Evolutionary conservation across 208 protist genomes (phyloP).

Genomic region (Leishmania tarentolae): DNA sequence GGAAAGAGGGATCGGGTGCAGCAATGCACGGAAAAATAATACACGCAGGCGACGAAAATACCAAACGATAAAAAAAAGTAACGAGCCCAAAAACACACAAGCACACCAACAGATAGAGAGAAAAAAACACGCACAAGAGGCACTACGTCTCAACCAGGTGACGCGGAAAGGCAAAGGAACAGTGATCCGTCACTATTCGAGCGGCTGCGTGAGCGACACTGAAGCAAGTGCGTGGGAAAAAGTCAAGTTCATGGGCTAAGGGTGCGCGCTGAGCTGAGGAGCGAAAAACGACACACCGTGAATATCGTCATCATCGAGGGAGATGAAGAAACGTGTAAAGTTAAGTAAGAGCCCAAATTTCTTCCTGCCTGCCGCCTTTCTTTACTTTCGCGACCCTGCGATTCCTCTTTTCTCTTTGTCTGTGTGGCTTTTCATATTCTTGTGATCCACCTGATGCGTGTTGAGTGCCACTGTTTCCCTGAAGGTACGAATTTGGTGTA

Average conservation of each 20-base stretch:
- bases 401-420: background rate
- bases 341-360: background rate
- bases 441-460: background rate
- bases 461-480: background rate
- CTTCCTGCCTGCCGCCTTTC: background rate
- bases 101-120: background rate
- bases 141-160: background rate
- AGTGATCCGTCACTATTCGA: background rate
- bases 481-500: background rate
- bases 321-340: background rate
- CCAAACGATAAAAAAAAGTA: conserved; percentile 2
- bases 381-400: background rate
- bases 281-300: background rate
- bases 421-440: background rate
- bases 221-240: background rate
- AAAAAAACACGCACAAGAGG: background rate
- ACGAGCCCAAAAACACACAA: background rate
- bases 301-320: background rate
- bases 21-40: background rate
- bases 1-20: background rate
- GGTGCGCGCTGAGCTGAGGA: background rate
- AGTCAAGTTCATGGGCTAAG: background rate
- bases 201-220: background rate
- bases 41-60: background rate
- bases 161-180: background rate